A percentile compares a stretch with the other conserved stretches of the same genome.
Evolutionary conservation across 208 protist genomes (phyloP).

Genomic region (Phytomonas sp.): DNA sequence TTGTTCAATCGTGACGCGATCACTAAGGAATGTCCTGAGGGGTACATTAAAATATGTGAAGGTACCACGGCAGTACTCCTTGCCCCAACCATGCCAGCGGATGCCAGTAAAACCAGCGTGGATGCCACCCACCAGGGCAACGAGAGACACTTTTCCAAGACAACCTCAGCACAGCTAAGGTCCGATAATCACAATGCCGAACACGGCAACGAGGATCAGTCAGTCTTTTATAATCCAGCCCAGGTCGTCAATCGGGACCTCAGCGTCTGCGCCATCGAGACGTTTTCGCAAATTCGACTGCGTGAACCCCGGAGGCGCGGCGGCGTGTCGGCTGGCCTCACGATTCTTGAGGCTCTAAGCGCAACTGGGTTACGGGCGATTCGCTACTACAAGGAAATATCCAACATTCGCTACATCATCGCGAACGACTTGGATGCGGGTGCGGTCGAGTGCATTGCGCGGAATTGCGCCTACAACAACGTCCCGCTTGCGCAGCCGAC

Average conservation of each 20-base stretch:
- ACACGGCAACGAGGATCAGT: conserved; percentile 45
- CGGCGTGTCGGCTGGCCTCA: conserved; percentile 74
- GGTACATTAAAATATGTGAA: conserved; percentile 67
- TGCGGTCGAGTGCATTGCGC: conserved; percentile 93
- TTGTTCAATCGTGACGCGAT: conserved; percentile 54
- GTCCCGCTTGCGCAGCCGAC: conserved; percentile 52
- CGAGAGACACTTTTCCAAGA: neutral
- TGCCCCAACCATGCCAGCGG: conserved; percentile 34
- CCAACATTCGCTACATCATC: conserved; percentile 92
- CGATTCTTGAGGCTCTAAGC: conserved; percentile 96
- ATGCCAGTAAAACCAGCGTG: neutral
- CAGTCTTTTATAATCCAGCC: conserved; percentile 97
- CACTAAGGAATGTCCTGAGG: conserved; percentile 31
- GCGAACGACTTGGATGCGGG: conserved; percentile 96
- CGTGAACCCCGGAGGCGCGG: conserved; percentile 50
- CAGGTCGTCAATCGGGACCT: conserved; percentile 98
- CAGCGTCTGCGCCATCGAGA: conserved; percentile 90
- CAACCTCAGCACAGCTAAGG: neutral
- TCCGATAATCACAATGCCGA: conserved; percentile 10
- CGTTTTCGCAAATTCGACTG: conserved; percentile 56
- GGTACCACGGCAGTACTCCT: conserved; percentile 75
- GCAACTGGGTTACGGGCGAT: conserved; percentile 96
- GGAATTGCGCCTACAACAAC: conserved; percentile 95
- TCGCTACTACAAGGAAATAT: conserved; percentile 97
- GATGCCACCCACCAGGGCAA: neutral